Base-by-base conservation (phyloP, 805 yeast genomes). In the Lipomyces sp. region DNA sequence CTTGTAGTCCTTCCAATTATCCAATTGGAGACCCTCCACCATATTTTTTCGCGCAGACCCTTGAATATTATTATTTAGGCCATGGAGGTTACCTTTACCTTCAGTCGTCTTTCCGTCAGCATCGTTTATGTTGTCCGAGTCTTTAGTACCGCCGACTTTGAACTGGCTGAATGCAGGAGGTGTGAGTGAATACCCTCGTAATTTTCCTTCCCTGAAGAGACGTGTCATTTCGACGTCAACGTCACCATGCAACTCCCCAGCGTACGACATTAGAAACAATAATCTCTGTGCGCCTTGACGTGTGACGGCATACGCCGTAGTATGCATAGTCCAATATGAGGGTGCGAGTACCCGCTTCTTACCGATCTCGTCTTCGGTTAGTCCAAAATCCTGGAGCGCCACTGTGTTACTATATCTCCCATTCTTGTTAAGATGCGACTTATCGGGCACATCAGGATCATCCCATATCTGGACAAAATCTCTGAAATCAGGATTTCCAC, bases 231-330 rank as follows among this genome's bases (percentile, higher is more conserved):
- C 65, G 13, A 33, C 54, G 30, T 65, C 69, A n/a, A 65, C 64
- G 3, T 63, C 60, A 15, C 39, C 66, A 39, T 33, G 57, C 48
- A 65, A 53, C 15, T 37, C 39, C 29, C 65, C 64, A 2, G 35
- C 7, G 59, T 65, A 65, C 42, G 66, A 62, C 50, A 62, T 50
- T 13, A 53, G 54, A 48, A 62, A 42, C 35, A 65, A 60, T 57
- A 65, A 33, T 11, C 69, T 57, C 57, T 65, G 63, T 6, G 69
- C 69, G 29, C 69, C 69, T 34, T 53, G 59, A 30, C 62, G 62
- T 8, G 69, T 65, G 42, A 65, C 24, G 30, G 65, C 69, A 57
- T 64, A 64, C 7, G 54, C 67, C 57, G 61, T 64, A 10, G 67
- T 64, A 35, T 64, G 60, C 39, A 57, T 42, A 4, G 67, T 64